phyloP scores from a whole-genome alignment of 306 rosid genomes.

The Astragalus membranaceus region DNA sequence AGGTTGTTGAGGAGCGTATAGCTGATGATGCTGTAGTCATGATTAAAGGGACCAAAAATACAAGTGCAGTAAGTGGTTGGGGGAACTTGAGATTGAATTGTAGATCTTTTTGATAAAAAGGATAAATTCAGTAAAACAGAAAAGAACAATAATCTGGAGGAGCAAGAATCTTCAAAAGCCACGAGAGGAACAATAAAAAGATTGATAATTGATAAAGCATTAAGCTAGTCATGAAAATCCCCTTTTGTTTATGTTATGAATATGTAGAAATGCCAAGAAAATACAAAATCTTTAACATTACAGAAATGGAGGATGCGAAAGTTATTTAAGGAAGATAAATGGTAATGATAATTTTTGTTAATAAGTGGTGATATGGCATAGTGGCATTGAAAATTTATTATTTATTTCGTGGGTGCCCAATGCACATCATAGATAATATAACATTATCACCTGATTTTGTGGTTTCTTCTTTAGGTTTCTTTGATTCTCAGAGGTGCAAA shows the following conservation, averaged over 20 bases:
- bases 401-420: neutral
- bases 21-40: conserved; percentile 80
- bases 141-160: neutral
- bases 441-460: neutral
- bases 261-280: neutral
- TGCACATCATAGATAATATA: conserved; percentile 9
- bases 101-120: neutral
- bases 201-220: neutral
- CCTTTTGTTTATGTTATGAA: neutral
- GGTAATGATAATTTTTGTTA: neutral
- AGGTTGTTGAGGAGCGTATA: conserved; percentile 95
- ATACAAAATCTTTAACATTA: neutral
- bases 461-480: conserved; percentile 53
- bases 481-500: conserved; percentile 92
- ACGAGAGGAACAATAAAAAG: neutral
- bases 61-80: conserved; percentile 69
- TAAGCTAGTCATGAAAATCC: neutral
- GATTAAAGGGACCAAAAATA: conserved; percentile 89
- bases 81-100: neutral
- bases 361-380: neutral
- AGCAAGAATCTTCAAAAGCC: neutral
- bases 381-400: neutral
- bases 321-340: neutral
- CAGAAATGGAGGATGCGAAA: neutral
- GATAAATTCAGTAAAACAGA: neutral